Base-by-base conservation (phyloP, 495 filamentous ascomycete genomes). In the Saxophila tyrrhenica region DNA sequence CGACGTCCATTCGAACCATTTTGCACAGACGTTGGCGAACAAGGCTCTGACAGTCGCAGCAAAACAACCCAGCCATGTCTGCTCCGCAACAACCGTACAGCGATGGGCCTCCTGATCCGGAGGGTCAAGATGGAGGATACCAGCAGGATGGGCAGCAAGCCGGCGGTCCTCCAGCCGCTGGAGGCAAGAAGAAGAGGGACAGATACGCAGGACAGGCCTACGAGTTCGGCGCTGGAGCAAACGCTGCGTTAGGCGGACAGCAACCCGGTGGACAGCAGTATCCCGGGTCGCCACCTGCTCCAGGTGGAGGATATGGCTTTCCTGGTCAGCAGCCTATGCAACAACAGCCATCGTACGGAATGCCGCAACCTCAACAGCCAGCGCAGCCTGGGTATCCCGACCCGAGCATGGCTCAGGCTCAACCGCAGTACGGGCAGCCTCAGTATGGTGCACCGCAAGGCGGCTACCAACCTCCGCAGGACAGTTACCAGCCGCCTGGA, bases 131-230 rank as follows among this genome's bases (percentile, higher is more conserved):
- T 25, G 59, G 55, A 10, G 25, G 32, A 48, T 54, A 58, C 23
- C 44, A 57, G 23, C 50, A 59, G 29, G 39, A 59, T 22, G 16
- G 13, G 15, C 39, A 51, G 38, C 58, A 48, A 50, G 25, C 41
- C 2, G 39, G 45, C 2, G 21, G 21, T 10, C 50, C 55, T n/a
- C 50, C 59, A 3, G 50, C 55, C 10, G 50, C 50, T 3, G 54
- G 43, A 21, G 80, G 61, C 75, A 80, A 73, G 73, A 77, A 83
- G 69, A 95, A 89, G 77, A 94, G 95, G 76, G 77, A 89, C 69
- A 81, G 84, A 41, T 98, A 98, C 73, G 92, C 94, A 22, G 87
- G 87, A 23, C 84, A 89, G 66, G 91, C 90, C 5, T 98, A 91
- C 67, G 94, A 95, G 11, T 89, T 97, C 64, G 90, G 85, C 29